These are phyloP conservation scores for Xylariaceae sp. DNA, from an alignment of 2,329 filamentous ascomycete genomes.

Conservation along the genomic window DNA sequence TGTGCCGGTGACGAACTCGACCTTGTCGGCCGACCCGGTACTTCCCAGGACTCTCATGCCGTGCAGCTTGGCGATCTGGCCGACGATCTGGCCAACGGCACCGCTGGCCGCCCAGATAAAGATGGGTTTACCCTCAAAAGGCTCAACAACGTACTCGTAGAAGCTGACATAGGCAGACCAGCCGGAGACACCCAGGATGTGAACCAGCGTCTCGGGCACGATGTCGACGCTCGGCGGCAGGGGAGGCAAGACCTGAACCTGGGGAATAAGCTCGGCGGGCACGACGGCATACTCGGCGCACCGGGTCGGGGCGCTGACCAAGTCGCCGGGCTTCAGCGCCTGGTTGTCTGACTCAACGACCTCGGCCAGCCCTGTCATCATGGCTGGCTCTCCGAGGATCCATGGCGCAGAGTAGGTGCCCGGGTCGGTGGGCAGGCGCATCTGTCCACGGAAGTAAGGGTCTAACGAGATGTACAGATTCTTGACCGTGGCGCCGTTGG, in stretches of 20 bases:
- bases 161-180: not conserved
- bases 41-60: slow-evolving; percentile 77
- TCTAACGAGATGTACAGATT: slow-evolving; percentile 5
- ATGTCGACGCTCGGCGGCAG: not conserved
- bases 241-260: not conserved
- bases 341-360: not conserved
- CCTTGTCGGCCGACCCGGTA: slow-evolving; percentile 76
- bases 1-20: slow-evolving; percentile 59
- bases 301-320: not conserved
- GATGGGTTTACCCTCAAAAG: slow-evolving; percentile 42
- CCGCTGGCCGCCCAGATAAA: slow-evolving; percentile 78
- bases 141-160: not conserved
- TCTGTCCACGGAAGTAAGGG: not conserved
- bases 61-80: slow-evolving; percentile 79
- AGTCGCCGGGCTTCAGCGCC: not conserved
- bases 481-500: not conserved
- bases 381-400: not conserved
- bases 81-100: slow-evolving; percentile 79
- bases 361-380: not conserved
- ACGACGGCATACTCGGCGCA: not conserved
- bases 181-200: not conserved
- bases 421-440: not conserved
- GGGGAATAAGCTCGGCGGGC: not conserved
- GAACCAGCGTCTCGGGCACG: not conserved
- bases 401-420: not conserved